These are phyloP conservation scores for Citrus unshiu DNA, from an alignment of 345 rosid genomes.

Conservation along the genomic window DNA sequence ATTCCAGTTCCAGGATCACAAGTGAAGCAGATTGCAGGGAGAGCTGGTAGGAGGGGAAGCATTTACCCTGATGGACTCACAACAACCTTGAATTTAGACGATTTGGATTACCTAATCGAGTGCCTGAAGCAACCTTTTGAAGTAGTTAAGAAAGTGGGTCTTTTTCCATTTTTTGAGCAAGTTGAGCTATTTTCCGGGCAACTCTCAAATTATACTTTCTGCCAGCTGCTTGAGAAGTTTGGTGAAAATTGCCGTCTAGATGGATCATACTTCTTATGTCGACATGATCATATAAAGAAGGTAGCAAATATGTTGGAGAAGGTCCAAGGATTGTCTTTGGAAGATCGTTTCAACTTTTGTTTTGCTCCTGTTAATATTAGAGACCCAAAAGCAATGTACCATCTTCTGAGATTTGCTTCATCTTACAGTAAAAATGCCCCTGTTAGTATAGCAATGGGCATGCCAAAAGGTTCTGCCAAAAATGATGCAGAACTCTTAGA, in stretches of 20 bases:
- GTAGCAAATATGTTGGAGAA: conserved; percentile 96
- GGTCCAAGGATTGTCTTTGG: conserved; percentile 64
- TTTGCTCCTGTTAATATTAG: conserved; percentile 91
- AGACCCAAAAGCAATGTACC: conserved; percentile 90
- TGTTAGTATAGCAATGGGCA: conserved; percentile 81
- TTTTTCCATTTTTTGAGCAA: conserved; percentile 94
- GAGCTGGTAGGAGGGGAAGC: conserved; percentile 97
- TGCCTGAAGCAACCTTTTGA: conserved; percentile 88
- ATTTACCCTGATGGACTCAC: conserved; percentile 85
- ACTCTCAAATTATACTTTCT: conserved; percentile 48
- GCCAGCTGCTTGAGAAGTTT: conserved; percentile 69
- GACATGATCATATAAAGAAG: conserved; percentile 80
- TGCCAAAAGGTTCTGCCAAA: conserved; percentile 82
- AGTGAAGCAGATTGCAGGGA: conserved; percentile 94
- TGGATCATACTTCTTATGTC: conserved; percentile 80
- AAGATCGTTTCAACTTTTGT: conserved; percentile 91
- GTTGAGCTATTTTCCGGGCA: conserved; percentile 84
- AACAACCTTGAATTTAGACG: conserved; percentile 68
- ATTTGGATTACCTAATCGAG: conserved; percentile 69
- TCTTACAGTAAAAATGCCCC: conserved; percentile 62
- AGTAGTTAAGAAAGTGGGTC: conserved; percentile 72
- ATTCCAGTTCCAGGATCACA: conserved; percentile 85
- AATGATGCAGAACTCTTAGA: conserved; percentile 78
- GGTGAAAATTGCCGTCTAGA: conserved; percentile 78
- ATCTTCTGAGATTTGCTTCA: conserved; percentile 73